phyloP scores from a whole-genome alignment of 805 yeast species.

The Myxozyma melibiosi region DNA sequence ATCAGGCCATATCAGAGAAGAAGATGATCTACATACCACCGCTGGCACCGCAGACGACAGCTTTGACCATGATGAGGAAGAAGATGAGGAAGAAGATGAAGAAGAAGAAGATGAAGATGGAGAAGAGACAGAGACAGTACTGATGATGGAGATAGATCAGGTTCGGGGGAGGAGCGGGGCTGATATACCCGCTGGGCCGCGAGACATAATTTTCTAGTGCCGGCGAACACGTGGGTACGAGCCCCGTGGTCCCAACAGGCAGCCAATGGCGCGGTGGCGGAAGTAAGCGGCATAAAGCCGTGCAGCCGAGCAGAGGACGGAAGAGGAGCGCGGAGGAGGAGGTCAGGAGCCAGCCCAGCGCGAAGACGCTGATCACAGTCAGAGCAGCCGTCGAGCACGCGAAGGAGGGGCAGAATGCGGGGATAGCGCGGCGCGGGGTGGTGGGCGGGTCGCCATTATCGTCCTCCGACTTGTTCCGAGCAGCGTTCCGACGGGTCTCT shows the following conservation, averaged over 20 bases:
- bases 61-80: constrained; percentile 42
- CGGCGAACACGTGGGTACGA: background rate
- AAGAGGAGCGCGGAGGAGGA: too few species aligned
- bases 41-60: constrained; percentile 70
- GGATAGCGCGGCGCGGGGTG: background rate
- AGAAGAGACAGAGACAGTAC: background rate
- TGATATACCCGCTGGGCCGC: background rate
- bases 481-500: background rate
- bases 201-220: background rate
- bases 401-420: background rate
- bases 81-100: background rate
- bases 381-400: too few species aligned
- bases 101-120: background rate
- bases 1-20: background rate
- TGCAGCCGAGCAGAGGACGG: background rate
- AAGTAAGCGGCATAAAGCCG: background rate
- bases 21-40: constrained; percentile 28
- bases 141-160: background rate
- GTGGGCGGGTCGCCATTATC: background rate
- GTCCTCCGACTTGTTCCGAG: background rate
- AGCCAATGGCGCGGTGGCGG: background rate
- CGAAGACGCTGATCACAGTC: too few species aligned
- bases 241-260: background rate
- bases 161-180: background rate
- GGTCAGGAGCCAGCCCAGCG: too few species aligned